Base-by-base conservation (phyloP, 2,329 filamentous ascomycete species). In the Xylariaceae sp. region DNA sequence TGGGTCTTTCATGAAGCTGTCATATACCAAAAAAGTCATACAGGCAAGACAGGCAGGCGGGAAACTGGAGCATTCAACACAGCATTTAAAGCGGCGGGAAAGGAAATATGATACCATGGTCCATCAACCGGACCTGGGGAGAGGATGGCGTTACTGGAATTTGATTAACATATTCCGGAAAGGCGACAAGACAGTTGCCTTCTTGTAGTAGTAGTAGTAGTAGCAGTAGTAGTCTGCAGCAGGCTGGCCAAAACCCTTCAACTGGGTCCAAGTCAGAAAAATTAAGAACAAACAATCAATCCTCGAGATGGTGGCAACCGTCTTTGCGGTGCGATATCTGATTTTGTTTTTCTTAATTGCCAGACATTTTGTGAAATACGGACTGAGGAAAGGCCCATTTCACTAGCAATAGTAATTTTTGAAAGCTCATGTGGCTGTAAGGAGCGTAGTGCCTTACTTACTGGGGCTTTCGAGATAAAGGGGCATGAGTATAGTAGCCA, bases 11-110 rank as follows among this genome's bases (percentile, higher is more conserved):
- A 55, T 53, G 55, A 62, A 59, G 53, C 57, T 63, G 60, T 64
- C 62, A 60, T 63, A 68, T 65, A 68, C 61, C 61, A 68, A 68
- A 70, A 69, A 66, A 64, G 55, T 60, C 63, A 65, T 62, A 61
- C 58, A 63, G 64, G 67, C 60, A 66, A 63, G 61, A 64, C 55
- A 60, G 62, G 63, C 52, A 61, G 64, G 61, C 53, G 61, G 62
- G 61, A 63, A 63, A 61, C 39, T 43, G 65, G 62, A 67, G 67
- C 65, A 70, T 70, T 70, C 68, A 70, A 70, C 68, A 70, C 64
- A 63, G 67, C 67, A 70, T 69, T 64, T 65, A 65, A 61, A 60
- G 64, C 63, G 60, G 57, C 50, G 51, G 62, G 63, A 65, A 61
- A 63, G 61, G 66, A 63, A 59, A 53, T 52, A 65, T 68, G 67